Evolutionary conservation across 2,329 filamentous ascomycete species (phyloP), one percentile per base, ranked within the genome.

Genomic region (Microsporum canis): DNA sequence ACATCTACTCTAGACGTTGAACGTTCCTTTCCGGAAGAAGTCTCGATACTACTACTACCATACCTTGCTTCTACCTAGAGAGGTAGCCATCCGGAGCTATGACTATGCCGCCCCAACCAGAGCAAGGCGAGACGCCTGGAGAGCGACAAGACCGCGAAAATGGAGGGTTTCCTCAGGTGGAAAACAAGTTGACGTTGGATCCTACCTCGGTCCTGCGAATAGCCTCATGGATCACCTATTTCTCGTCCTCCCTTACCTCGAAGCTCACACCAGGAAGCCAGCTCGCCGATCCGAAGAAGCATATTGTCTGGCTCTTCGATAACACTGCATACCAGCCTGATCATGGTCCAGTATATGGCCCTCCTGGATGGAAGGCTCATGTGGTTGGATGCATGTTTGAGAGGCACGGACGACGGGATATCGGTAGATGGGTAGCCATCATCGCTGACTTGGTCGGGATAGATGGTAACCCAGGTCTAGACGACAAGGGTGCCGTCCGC

Each of bases 291-390:
- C 78, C 79, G 14, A 75, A 82, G n/a, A 73, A 78, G 57, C 88
- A 96, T 71, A 84, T 83, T 12, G 85, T 96, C 45, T 96, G 92
- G 92, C 78, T 96, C 5, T 79, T 96, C 56, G 91, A 97, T 76
- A 96, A 94, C 69, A 92, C 88, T 2, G 91, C 91, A 3, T 92
- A 87, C 71, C 83, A 84, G 63, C 68, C 72, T 5, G 17, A 31
- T 23, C 47, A 51, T 39, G 47, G 45, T 27, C 33, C n/a, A 6
- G 56, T 45, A 27, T 45, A 51, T 23, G 33, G 29, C 58, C 65
- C 51, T 71, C 74, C 77, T 53, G 69, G 62, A 67, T 96, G 91
- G 90, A 80, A 88, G 68, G 88, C 88, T 31, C 89, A 96, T 70
- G 91, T 91, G 64, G 85, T 95, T 0, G 84, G 88, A 1, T 89